These are phyloP conservation scores for Xylariales sp. DNA, from an alignment of 2,329 filamentous ascomycete species.

Conservation along the genomic window DNA sequence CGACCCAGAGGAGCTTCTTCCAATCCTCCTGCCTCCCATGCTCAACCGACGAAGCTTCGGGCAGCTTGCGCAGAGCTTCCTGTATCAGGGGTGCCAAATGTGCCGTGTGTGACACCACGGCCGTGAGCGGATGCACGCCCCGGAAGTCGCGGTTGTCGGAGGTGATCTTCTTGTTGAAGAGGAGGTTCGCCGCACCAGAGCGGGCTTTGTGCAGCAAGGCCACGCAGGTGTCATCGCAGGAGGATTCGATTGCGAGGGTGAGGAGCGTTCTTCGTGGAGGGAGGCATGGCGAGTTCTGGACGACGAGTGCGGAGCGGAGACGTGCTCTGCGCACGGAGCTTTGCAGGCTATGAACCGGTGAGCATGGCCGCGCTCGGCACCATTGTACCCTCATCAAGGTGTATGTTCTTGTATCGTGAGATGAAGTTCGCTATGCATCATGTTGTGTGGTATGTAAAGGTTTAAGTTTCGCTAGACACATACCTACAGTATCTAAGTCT, in stretches of 20 bases:
- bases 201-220: slow-evolving; percentile 64
- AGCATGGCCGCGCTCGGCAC: slow-evolving; percentile 8
- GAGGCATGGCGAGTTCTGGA: not conserved
- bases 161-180: slow-evolving; percentile 78
- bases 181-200: slow-evolving; percentile 47
- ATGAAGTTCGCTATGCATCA: too few species aligned
- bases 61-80: slow-evolving; percentile 55
- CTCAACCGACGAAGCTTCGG: slow-evolving; percentile 15
- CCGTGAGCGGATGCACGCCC: slow-evolving; percentile 75
- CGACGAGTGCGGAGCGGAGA: not conserved
- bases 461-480: too few species aligned
- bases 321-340: not conserved
- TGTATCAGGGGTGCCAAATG: slow-evolving; percentile 65
- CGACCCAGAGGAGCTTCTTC: slow-evolving; percentile 17
- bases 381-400: slow-evolving; percentile 12
- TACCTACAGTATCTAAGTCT: too few species aligned
- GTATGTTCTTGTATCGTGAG: too few species aligned
- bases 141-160: slow-evolving; percentile 69
- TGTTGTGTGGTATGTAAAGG: too few species aligned
- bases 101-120: slow-evolving; percentile 70
- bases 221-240: slow-evolving; percentile 91
- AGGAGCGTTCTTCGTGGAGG: slow-evolving; percentile 32
- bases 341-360: slow-evolving; percentile 4
- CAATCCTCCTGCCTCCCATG: slow-evolving; percentile 5
- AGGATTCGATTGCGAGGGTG: slow-evolving; percentile 74